Evolutionary conservation across 176 grass and related monocot genomes (phyloP), one percentile per base, ranked within the genome.

Genomic region (Musa troglodytarum): DNA sequence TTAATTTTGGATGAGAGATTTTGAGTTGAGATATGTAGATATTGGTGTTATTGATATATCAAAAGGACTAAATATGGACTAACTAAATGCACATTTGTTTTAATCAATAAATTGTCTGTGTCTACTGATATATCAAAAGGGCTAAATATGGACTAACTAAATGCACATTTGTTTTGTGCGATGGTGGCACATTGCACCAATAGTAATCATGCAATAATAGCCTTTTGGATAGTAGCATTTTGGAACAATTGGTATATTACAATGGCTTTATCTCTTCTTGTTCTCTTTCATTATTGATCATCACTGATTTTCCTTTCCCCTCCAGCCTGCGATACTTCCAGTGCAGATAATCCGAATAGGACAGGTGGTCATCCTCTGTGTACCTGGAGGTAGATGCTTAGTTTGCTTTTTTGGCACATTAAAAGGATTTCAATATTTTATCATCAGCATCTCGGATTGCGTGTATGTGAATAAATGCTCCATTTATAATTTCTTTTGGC

Each of bases 251-350:
- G 13, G 19, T 71, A 22, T 51, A 2, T 51, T 71, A 14, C 34
- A 51, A 71, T 71, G 16, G n/a, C 49, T 71, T 10, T 20, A 16
- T 51, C 15, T 68, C 13, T 61, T 58, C 22, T 51, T 29, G 26
- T 69, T 51, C 52, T 69, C 24, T 50, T 52, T 54, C 19, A 25
- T 53, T 23, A 28, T 69, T 62, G 28, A 63, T 62, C 21, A 7
- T 25, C 11, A 74, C 28, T 53, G 11, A 14, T 53, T 63, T 69
- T 15, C n/a, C 69, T 34, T 64, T 24, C 23, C 12, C 8, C 20
- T 86, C 78, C 86, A 99, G 95, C 90, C 95, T 78, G 59, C 95
- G 10, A 87, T 98, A 86, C 95, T 98, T 78, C 95, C 95, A 80
- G 79, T 98, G 78, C 95, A 94, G 82, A 91, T 98, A 58, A 81